Evolutionary conservation across 2,329 filamentous ascomycete species (phyloP), one percentile per base, ranked within the genome.

Genomic region (Neopestalotiopsis sp.): DNA sequence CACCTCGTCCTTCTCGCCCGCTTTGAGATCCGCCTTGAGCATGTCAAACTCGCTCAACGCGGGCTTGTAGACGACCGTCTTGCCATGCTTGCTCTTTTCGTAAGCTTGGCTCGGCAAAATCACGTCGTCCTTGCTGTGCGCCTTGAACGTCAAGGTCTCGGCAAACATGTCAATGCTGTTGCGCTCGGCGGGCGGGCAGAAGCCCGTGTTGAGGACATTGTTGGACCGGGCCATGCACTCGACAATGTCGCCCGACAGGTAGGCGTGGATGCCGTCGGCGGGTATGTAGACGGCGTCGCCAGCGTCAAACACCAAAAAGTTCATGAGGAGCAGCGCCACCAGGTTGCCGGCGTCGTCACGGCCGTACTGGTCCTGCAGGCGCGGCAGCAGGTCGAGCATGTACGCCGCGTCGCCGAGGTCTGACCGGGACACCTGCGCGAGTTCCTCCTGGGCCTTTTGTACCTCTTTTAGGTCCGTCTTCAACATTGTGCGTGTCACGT

Each of bases 151-250:
- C 20, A 94, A 76, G 1, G 87, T 85, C 3, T 86, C 81, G 28
- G 83, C 84, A 78, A 94, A 94, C 34, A 90, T 77, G 20, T 92
- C 89, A 30, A 90, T 82, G 58, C 84, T 88, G 74, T 92, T 86
- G 13, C 91, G 84, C 61, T 92, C 89, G 0, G 88, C 86, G 1
- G 84, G 83, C 0, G 92, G 91, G 72, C 91, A 94, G 82, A 95
- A 93, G 0, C 92, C 92, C 0, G 88, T 89, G 78, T 92, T 93
- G 64, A 94, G 83, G 1, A 94, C 91, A 69, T 94, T 93, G 81
- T 94, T 90, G 24, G 86, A 90, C 7, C 91, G 86, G 1, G 92
- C 92, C 92, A 94, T 94, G 79, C 91, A 94, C 78, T 94, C 92
- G 73, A 94, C 89, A 65, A 94, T 93, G 75, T 94, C 89, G 3